Base-by-base conservation (phyloP, 495 filamentous ascomycete species). In the Elasticomyces elasticus region DNA sequence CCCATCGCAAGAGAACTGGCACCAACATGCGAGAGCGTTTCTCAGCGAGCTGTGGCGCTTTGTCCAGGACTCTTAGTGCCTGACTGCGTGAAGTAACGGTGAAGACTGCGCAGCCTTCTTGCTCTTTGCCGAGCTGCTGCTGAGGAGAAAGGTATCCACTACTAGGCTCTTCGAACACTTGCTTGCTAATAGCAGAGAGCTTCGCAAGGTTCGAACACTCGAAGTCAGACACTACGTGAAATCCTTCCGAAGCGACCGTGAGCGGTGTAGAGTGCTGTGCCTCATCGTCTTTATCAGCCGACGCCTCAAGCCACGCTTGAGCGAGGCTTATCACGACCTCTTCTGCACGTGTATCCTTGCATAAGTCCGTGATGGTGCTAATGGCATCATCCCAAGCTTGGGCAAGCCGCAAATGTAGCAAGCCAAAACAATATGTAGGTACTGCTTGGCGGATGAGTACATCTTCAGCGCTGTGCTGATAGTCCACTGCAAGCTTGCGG, bases 351-450 rank as follows among this genome's bases (percentile, higher is more conserved):
- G 74, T 10, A 23, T 20, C 75, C 56, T 86, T 79, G 19, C 82
- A 79, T 45, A 97, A 82, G 24, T 82, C 75, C 59, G 85, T 84
- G 63, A 98, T 67, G 15, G 83, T 81, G 23, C 79, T 76, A 28
- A 82, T 78, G 15, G 85, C 81, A 58, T 94, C 87, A 57, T 94
- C 87, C 85, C 89, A 95, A 20, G 91, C 67, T 15, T 85, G 86
- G 5, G 88, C 74, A 51, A 95, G 72, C 56, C 83, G 86, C 46
- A 91, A 81, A 3, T 89, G 92, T 50, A 94, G 78, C 59, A 96
- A 78, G 38, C 90, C 91, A 64, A 96, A 96, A 61, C 86, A 83
- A 60, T 89, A 96, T 13, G 81, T 73, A 0, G 89, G 86, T 26
- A 96, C 75, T 5, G 90, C 74, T 58, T 73, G 75, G 27, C 78